Base-by-base conservation (phyloP, 441 rosid genomes). In the Gossypium davidsonii region DNA sequence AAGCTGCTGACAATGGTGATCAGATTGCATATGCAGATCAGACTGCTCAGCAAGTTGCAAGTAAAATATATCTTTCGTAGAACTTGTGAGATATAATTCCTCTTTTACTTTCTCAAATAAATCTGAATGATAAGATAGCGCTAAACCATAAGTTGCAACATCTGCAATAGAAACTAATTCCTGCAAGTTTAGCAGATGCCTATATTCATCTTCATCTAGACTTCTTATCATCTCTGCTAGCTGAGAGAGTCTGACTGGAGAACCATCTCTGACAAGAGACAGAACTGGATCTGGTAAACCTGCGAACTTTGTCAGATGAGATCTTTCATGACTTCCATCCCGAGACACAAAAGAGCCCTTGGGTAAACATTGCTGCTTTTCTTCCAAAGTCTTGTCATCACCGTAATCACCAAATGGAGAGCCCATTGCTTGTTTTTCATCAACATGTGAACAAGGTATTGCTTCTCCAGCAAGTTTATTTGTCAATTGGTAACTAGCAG, bases 1-100 rank as follows among this genome's bases (percentile, higher is more conserved):
- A 76, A 83, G 74, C 79, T 86, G 86, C 68, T 58, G 81, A 76
- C 73, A 83, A 70, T 69, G 85, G 25, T 67, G 79, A 82, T 82
- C 87, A 79, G 79, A 79, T 67, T 89, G 90, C 34, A 42, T 76
- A 78, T 78, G 92, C 76, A 85, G 66, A 79, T 74, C 71, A 68
- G 87, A 85, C 66, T 83, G 90, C 77, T 93, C 99, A 67, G 80
- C 74, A 46, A 96, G 83, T 80, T 93, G 96, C 82, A 85, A 67
- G 60, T 83, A 83, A 70, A 82, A 79, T 73, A 92, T 76, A 83
- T 88, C 88, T 79, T 88, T 95, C 18, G 72, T 73, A 79, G 88
- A 84, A 65, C 76, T 88, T 57, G 92, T 46, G 52, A 91, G 79
- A 77, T 85, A 89, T 44, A 96, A 79, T 72, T 93, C 96, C 76